phyloP scores from a whole-genome alignment of 2,329 filamentous ascomycete species.

The Ambrosiella xylebori region DNA sequence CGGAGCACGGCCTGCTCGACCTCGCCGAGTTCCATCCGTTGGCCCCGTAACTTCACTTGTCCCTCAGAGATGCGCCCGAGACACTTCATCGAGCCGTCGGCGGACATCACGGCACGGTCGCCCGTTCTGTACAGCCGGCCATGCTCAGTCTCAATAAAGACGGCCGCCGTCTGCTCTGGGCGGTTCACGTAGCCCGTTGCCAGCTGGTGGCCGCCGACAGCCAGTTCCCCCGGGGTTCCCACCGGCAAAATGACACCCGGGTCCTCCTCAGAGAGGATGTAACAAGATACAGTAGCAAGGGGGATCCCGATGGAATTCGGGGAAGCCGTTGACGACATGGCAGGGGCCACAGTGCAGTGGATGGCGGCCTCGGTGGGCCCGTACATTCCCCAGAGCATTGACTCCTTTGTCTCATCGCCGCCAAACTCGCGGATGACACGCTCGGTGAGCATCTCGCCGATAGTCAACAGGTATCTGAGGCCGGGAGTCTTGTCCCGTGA shows the following conservation, averaged over 20 bases:
- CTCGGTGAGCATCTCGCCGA: slow-evolving; percentile 79
- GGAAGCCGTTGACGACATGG: slow-evolving; percentile 37
- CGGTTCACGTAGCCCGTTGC: slow-evolving; percentile 71
- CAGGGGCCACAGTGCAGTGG: slow-evolving; percentile 63
- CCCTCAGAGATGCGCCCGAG: slow-evolving; percentile 62
- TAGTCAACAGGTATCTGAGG: slow-evolving; percentile 60
- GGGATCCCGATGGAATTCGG: slow-evolving; percentile 60
- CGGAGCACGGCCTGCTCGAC: slow-evolving; percentile 53
- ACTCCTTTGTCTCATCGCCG: slow-evolving; percentile 29
- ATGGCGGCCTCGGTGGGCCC: slow-evolving; percentile 85
- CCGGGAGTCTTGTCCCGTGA: slow-evolving; percentile 48
- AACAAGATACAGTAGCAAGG: slow-evolving; percentile 64
- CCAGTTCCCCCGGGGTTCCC: slow-evolving; percentile 62
- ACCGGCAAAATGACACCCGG: slow-evolving; percentile 39
- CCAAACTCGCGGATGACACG: slow-evolving; percentile 69
- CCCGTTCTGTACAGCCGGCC: slow-evolving; percentile 70
- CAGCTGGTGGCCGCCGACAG: slow-evolving; percentile 63
- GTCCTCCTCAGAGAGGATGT: slow-evolving; percentile 39
- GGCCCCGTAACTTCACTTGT: slow-evolving; percentile 75
- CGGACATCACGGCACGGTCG: slow-evolving; percentile 56
- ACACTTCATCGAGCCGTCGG: slow-evolving; percentile 60
- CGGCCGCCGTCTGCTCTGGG: slow-evolving; percentile 51
- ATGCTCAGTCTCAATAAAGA: slow-evolving; percentile 51
- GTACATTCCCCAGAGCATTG: slow-evolving; percentile 83
- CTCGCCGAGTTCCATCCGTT: slow-evolving; percentile 66